These are phyloP conservation scores for Phialophora tarda DNA, from an alignment of 2,329 filamentous ascomycete species.

Conservation along the genomic window DNA sequence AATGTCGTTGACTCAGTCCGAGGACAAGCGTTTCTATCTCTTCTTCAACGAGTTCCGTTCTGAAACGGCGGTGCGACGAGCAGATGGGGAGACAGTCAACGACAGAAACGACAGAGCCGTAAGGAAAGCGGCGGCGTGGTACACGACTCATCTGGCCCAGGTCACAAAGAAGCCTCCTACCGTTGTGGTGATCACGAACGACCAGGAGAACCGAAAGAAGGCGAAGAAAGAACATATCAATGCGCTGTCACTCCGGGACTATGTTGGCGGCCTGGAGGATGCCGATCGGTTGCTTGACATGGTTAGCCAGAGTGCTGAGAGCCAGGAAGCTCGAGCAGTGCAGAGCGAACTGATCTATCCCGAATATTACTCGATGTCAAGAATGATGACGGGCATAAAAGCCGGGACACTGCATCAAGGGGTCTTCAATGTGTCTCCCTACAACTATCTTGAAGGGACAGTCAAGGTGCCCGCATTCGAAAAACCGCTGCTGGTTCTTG, in stretches of 20 bases:
- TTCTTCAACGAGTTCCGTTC: conserved; percentile 98
- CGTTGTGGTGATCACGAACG: conserved; percentile 92
- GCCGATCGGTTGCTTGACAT: conserved; percentile 87
- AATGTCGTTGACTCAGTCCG: conserved; percentile 87
- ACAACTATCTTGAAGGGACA: conserved; percentile 95
- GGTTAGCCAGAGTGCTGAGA: conserved; percentile 80
- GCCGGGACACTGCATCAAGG: conserved; percentile 89
- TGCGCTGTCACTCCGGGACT: conserved; percentile 72
- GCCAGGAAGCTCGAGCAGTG: conserved; percentile 66
- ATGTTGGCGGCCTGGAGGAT: conserved; percentile 83
- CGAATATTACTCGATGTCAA: conserved; percentile 87
- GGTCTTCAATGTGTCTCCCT: conserved; percentile 92
- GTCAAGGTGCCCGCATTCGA: conserved; percentile 90
- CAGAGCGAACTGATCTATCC: conserved; percentile 79
- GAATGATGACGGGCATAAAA: conserved; percentile 92
- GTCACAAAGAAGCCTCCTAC: conserved; percentile 67
- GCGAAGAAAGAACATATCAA: conserved; percentile 76
- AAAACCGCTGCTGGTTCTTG: conserved; percentile 83
- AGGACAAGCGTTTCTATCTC: conserved; percentile 96
- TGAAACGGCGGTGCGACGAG: conserved; percentile 82
- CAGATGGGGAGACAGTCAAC: conserved; percentile 84
- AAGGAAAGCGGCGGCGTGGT: conserved; percentile 85
- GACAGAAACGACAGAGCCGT: conserved; percentile 95
- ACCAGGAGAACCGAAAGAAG: conserved; percentile 83
- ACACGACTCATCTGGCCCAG: conserved; percentile 76